These are phyloP conservation scores for Epichloe baconii DNA, from an alignment of 2,329 filamentous ascomycete genomes.

Conservation along the genomic window DNA sequence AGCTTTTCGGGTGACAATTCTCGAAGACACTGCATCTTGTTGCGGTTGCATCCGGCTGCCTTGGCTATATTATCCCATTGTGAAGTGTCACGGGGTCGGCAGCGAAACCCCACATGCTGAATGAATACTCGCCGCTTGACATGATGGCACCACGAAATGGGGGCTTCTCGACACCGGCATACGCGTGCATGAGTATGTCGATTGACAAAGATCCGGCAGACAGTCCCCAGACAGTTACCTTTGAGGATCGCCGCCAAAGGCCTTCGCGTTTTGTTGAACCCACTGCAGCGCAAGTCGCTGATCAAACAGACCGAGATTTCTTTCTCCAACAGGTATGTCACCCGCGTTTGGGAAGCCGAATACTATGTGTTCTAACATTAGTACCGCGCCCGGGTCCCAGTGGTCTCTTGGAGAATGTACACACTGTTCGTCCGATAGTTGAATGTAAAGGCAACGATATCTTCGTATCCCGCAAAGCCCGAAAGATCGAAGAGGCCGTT, in stretches of 20 bases:
- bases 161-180: slow-evolving; percentile 5
- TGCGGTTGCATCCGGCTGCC: slow-evolving; percentile 9
- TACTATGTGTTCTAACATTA: slow-evolving; percentile 6
- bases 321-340: slow-evolving; percentile 23
- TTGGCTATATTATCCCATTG: slow-evolving; percentile 9
- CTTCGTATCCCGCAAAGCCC: slow-evolving; percentile 14
- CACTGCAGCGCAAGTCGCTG: slow-evolving; percentile 16
- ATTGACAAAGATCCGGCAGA: slow-evolving; percentile 20
- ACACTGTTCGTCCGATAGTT: slow-evolving; percentile 16
- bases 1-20: slow-evolving; percentile 8
- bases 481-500: slow-evolving; percentile 12
- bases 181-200: slow-evolving; percentile 14
- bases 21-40: slow-evolving; percentile 12
- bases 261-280: slow-evolving; percentile 13
- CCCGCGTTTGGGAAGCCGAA: slow-evolving; percentile 32
- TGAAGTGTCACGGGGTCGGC: not conserved
- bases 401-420: too few relatives aligned
- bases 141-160: slow-evolving; percentile 16
- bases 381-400: not conserved
- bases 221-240: slow-evolving; percentile 17
- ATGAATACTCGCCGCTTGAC: slow-evolving; percentile 17
- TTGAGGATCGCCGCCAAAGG: slow-evolving; percentile 14
- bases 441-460: slow-evolving; percentile 14
- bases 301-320: slow-evolving; percentile 16
- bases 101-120: slow-evolving; percentile 10